These are phyloP conservation scores for Psophocarpus tetragonolobus DNA, from an alignment of 306 rosid species.

Conservation along the genomic window DNA sequence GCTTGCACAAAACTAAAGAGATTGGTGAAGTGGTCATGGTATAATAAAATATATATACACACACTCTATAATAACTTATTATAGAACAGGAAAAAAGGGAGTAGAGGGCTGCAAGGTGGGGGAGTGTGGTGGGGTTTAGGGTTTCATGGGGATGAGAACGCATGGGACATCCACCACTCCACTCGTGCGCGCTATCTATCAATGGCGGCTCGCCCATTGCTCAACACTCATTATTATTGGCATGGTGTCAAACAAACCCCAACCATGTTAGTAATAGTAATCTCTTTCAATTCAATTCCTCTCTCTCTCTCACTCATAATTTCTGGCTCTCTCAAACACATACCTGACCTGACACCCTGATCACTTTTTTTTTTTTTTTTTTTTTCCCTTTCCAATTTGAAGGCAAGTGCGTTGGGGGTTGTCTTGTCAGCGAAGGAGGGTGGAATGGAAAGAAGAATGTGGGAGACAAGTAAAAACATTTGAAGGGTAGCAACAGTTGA, in stretches of 20 bases:
- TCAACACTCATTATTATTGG: slow-evolving; percentile 52
- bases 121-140: slow-evolving; percentile 43
- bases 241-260: slow-evolving; percentile 52
- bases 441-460: slow-evolving; percentile 54
- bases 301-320: background rate
- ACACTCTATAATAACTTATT: background rate
- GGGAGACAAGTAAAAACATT: slow-evolving; percentile 82
- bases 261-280: background rate
- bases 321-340: background rate
- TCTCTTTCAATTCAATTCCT: background rate
- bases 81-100: background rate
- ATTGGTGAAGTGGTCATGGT: background rate
- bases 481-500: slow-evolving; percentile 70
- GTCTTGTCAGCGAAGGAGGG: slow-evolving; percentile 53
- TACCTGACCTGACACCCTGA: background rate
- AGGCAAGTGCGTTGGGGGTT: slow-evolving; percentile 41
- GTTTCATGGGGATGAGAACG: slow-evolving; percentile 39
- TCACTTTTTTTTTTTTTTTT: background rate
- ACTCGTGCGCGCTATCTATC: slow-evolving; percentile 77
- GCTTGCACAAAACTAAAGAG: background rate
- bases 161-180: slow-evolving; percentile 58
- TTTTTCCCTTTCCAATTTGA: background rate
- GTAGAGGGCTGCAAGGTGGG: background rate
- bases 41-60: background rate
- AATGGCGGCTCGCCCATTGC: slow-evolving; percentile 55